Conservation (phyloP, 768 basidiomycete species). For the Pseudohyphozyma bogoriensis region DNA sequence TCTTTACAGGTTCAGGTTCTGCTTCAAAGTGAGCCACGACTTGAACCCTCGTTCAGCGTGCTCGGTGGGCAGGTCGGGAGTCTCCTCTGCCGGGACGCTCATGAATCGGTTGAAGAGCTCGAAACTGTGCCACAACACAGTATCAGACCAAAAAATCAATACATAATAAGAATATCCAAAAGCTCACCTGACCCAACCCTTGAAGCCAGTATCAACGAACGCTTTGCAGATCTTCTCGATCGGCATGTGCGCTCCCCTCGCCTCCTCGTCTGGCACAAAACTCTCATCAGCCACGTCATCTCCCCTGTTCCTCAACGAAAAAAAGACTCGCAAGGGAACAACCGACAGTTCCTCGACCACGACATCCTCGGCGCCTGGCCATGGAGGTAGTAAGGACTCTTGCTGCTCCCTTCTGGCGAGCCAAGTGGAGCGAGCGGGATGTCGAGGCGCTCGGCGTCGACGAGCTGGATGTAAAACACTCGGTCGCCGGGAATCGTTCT, state of each 20-base stretch:
- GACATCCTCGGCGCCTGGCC: slow-evolving; percentile 20
- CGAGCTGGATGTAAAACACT: slow-evolving; percentile 16
- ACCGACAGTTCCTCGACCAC: slow-evolving; percentile 14
- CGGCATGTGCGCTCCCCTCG: slow-evolving; percentile 11
- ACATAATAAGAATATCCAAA: neutral
- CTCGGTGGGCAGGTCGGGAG: slow-evolving; percentile 1
- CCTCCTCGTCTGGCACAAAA: slow-evolving; percentile 17
- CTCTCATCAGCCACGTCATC: too few relatives aligned
- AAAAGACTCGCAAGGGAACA: too few relatives aligned
- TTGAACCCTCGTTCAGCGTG: slow-evolving; percentile 11
- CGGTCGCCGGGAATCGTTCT: neutral
- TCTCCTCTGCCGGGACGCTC: neutral
- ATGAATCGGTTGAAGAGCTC: slow-evolving; percentile 22
- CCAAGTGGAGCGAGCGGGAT: slow-evolving; percentile 5
- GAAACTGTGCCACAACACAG: slow-evolving; percentile 3
- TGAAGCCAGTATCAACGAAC: slow-evolving; percentile 13
- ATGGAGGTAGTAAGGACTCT: slow-evolving; percentile 12
- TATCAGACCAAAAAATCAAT: neutral
- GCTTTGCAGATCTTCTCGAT: slow-evolving; percentile 8
- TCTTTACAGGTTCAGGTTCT: slow-evolving; percentile 5
- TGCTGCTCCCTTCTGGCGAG: neutral
- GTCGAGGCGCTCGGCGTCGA: slow-evolving; percentile 13
- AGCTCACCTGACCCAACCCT: slow-evolving; percentile 21
- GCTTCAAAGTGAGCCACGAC: slow-evolving; percentile 9
- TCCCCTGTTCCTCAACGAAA: too few relatives aligned